Evolutionary conservation across 2,329 filamentous ascomycete species (phyloP), one percentile per base, ranked within the genome.

Genomic region (Fusarium redolens): DNA sequence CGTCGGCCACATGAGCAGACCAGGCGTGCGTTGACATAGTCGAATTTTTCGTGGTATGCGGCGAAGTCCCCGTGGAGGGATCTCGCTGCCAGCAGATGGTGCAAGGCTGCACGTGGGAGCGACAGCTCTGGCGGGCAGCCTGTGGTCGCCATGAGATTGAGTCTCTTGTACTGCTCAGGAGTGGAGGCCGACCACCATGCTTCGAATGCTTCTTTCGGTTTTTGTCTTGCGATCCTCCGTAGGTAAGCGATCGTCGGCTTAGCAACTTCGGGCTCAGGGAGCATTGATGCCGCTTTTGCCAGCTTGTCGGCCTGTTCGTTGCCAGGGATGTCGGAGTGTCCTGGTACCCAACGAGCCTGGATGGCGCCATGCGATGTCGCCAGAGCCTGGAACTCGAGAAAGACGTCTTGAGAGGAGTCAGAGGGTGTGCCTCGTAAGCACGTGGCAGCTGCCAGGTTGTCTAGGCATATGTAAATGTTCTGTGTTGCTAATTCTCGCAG

Each of bases 341-440:
- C 35, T 67, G 52, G 52, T 12, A 55, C 18, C 38, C 28, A 40
- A 5, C 35, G 35, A 10, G 25, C 47, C 1, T 51, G 47, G 4
- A 20, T 37, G 20, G 47, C 4, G 10, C 47, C 47, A 20, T 37
- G 47, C 20, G 47, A 35, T 37, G 31, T 10, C 20, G 47, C 47
- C 7, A 51, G 20, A 25, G 47, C 47, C 20, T 48, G 30, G 20
- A 48, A 51, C 31, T 45, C 43, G 13, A 74, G 61, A 45, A 75
- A 71, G 44, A 63, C 59, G n/a, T 58, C 56, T 62, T 74, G 41
- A 31, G 61, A 72, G 33, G 66, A 72, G 58, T 72, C 71, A 13
- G 54, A 62, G 22, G 61, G 59, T 25, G 33, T 65, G 61, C 66
- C 71, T n/a, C 50, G 51, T 15, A 74, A 61, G 57, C 60, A 69